Conservation (phyloP, 495 filamentous ascomycete genomes). For the Annulohypoxylon stygium region DNA sequence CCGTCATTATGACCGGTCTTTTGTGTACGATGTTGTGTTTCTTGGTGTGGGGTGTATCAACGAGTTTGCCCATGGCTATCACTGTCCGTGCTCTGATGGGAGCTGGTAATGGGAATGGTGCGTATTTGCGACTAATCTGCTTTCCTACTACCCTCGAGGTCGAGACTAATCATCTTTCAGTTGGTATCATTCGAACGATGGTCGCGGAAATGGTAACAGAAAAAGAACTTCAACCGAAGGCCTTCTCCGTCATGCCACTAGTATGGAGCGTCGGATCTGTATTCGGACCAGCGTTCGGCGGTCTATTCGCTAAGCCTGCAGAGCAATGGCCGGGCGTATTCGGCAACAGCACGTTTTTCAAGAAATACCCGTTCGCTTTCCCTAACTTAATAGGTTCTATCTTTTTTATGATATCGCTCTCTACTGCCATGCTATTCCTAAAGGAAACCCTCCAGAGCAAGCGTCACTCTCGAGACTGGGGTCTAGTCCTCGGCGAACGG, state of each 20-base stretch:
- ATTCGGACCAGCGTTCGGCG: constrained; percentile 91
- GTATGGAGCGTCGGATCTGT: constrained; percentile 85
- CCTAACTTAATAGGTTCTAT: constrained; percentile 82
- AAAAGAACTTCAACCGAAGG: constrained; percentile 82
- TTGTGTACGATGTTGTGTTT: constrained; percentile 79
- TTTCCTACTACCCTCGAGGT: too few relatives aligned
- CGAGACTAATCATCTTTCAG: constrained; percentile 45
- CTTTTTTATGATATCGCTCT: constrained; percentile 80
- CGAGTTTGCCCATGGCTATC: constrained; percentile 77
- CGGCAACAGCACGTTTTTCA: constrained; percentile 73
- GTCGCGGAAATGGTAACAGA: constrained; percentile 84
- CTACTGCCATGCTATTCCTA: constrained; percentile 78
- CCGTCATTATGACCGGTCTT: constrained; percentile 76
- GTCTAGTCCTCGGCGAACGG: constrained; percentile 72
- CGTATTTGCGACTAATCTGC: constrained; percentile 20
- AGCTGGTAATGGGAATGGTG: constrained; percentile 73
- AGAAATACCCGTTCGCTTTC: constrained; percentile 80
- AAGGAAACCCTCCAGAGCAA: constrained; percentile 80
- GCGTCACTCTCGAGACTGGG: constrained; percentile 74
- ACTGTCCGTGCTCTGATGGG: constrained; percentile 76
- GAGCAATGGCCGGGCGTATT: constrained; percentile 76
- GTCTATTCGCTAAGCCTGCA: constrained; percentile 82
- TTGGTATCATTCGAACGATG: constrained; percentile 77
- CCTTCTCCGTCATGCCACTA: constrained; percentile 87
- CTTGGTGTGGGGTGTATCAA: constrained; percentile 83